Evolutionary conservation across 306 rosid genomes (phyloP).

Genomic region (Adenanthera pavonina): DNA sequence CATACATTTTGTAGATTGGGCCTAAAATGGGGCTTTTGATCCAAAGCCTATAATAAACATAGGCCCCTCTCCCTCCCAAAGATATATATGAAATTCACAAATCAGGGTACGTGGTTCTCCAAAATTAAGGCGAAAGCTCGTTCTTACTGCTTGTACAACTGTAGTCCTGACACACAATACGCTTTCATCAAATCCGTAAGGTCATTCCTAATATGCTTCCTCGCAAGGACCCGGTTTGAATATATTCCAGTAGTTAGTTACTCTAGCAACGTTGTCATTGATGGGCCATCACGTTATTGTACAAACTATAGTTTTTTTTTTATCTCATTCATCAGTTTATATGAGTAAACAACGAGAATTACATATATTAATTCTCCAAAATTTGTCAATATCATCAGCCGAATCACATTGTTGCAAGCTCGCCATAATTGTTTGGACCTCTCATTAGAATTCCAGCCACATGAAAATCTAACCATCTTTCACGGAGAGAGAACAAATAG

Average conservation of each 20-base stretch:
- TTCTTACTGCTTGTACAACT: not conserved
- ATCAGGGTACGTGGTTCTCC: too few species aligned
- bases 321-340: not conserved
- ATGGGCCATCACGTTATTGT: too few species aligned
- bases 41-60: too few species aligned
- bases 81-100: too few species aligned
- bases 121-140: not conserved
- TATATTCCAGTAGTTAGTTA: not conserved
- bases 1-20: not conserved
- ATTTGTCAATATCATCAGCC: not conserved
- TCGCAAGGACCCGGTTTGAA: slow-evolving; percentile 88
- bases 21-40: not conserved
- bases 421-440: too few species aligned
- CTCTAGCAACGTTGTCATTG: not conserved
- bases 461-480: too few species aligned
- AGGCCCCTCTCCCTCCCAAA: not conserved
- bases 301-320: too few species aligned
- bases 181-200: slow-evolving; percentile 73
- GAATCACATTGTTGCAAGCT: too few species aligned
- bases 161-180: slow-evolving; percentile 77
- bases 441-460: too few species aligned
- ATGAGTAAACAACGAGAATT: not conserved
- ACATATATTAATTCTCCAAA: not conserved
- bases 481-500: too few species aligned
- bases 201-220: slow-evolving; percentile 94